A percentile compares a stretch with the other conserved stretches of the same genome.
Evolutionary conservation across 495 filamentous ascomycete species (phyloP).

Genomic region (Acidomyces sp.): DNA sequence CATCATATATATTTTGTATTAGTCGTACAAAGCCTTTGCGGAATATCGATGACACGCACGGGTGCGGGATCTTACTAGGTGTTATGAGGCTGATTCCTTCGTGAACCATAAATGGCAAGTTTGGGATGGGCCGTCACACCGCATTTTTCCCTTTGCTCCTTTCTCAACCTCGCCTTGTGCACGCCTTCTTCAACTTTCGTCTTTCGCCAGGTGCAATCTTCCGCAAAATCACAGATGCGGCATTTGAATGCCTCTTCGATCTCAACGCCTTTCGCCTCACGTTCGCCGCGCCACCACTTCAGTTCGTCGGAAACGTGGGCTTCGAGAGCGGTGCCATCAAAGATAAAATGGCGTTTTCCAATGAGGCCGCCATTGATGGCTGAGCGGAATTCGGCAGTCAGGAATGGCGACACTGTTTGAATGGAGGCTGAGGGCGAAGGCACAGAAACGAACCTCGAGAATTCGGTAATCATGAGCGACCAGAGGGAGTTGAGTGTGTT

Average conservation of each 20-base stretch:
- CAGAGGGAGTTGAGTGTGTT: conserved; percentile 51
- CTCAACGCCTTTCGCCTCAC: conserved; percentile 64
- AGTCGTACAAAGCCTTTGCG: too few species aligned
- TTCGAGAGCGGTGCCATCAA: conserved; percentile 48
- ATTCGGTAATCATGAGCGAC: conserved; percentile 46
- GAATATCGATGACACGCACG: too few species aligned
- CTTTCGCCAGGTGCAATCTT: conserved; percentile 46
- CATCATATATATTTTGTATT: too few species aligned
- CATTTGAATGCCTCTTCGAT: conserved; percentile 91
- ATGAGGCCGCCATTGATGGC: conserved; percentile 42
- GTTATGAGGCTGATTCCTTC: too few species aligned
- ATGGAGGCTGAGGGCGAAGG: conserved; percentile 35
- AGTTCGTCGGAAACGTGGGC: conserved; percentile 56
- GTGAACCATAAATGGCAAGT: too few species aligned
- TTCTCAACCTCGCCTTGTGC: conserved; percentile 18
- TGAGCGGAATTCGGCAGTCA: conserved; percentile 52
- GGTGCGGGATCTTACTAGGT: too few species aligned
- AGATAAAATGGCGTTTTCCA: conserved; percentile 55
- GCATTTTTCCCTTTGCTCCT: conserved; percentile 14
- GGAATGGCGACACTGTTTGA: conserved; percentile 34
- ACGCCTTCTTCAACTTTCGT: conserved; percentile 41
- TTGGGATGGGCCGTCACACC: conserved; percentile 10
- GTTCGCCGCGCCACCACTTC: conserved; percentile 76
- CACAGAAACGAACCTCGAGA: conserved; percentile 15
- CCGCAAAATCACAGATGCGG: conserved; percentile 47